phyloP scores from a whole-genome alignment of 257 asterid species.

The Forsythia viridissima region DNA sequence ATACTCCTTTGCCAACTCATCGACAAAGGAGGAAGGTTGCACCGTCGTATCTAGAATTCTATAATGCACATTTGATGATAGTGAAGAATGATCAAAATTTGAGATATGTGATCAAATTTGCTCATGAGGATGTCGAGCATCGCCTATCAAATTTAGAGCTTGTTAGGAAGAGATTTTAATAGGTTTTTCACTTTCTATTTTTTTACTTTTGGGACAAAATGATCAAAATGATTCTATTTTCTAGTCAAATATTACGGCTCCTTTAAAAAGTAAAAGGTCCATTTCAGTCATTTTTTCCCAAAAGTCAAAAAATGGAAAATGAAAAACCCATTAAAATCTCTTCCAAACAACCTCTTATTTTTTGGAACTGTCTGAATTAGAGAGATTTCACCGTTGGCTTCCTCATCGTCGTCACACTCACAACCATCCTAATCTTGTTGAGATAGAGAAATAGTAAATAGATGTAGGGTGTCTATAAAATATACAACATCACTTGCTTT shows the following conservation, averaged over 20 bases:
- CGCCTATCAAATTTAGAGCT: slow-evolving; percentile 28
- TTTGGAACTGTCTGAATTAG: slow-evolving; percentile 1
- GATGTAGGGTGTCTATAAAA: no score
- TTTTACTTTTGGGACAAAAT: no score
- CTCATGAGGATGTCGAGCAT: slow-evolving; percentile 37
- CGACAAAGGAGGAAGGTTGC: slow-evolving; percentile 24
- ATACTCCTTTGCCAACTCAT: slow-evolving; percentile 37
- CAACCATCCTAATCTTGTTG: background rate
- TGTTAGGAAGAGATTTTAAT: no score
- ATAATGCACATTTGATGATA: slow-evolving; percentile 6
- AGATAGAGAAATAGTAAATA: background rate
- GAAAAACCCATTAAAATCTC: no score
- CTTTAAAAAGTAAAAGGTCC: no score
- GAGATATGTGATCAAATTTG: slow-evolving; percentile 21
- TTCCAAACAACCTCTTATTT: no score
- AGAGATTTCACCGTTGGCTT: slow-evolving; percentile 8
- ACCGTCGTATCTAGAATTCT: slow-evolving; percentile 27
- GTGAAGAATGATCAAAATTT: slow-evolving; percentile 22
- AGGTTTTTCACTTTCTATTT: no score
- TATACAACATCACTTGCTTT: background rate
- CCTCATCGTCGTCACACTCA: slow-evolving; percentile 16
- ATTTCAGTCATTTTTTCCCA: no score
- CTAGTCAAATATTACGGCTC: no score
- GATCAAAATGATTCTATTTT: no score
- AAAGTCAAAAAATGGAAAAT: no score